phyloP scores from a whole-genome alignment of 148 eudicot genomes.

The Camellia sinensis region DNA sequence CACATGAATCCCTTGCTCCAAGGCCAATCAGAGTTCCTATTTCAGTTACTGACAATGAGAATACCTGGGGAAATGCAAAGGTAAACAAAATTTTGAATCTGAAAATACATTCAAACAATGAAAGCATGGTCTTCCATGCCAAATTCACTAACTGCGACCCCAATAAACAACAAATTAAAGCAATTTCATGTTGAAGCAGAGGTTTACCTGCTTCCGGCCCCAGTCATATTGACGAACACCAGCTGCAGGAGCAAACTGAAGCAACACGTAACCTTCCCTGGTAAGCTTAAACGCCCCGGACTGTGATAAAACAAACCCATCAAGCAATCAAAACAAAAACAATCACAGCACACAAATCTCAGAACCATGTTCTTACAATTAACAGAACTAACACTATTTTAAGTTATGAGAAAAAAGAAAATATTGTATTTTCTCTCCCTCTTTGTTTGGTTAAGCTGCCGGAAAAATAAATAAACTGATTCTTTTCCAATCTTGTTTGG shows the following conservation, averaged over 20 bases:
- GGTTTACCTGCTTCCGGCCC: conserved; percentile 80
- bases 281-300: conserved; percentile 87
- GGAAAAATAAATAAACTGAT: too few relatives aligned
- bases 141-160: neutral
- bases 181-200: neutral
- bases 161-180: too few relatives aligned
- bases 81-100: neutral
- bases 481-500: too few relatives aligned
- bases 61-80: conserved; percentile 54
- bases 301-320: conserved; percentile 31
- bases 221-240: conserved; percentile 93
- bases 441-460: too few relatives aligned
- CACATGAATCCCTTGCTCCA: conserved; percentile 80
- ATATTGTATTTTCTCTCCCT: too few relatives aligned
- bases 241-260: conserved; percentile 96
- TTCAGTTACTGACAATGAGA: conserved; percentile 83
- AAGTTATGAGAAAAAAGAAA: too few relatives aligned
- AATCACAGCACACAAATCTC: neutral
- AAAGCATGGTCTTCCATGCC: neutral
- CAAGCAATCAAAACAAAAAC: neutral
- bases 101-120: neutral
- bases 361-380: neutral
- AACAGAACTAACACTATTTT: neutral
- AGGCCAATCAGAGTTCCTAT: conserved; percentile 83
- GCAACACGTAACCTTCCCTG: conserved; percentile 71